phyloP scores from a whole-genome alignment of 768 basidiomycete genomes.

The Mycena filopes region DNA sequence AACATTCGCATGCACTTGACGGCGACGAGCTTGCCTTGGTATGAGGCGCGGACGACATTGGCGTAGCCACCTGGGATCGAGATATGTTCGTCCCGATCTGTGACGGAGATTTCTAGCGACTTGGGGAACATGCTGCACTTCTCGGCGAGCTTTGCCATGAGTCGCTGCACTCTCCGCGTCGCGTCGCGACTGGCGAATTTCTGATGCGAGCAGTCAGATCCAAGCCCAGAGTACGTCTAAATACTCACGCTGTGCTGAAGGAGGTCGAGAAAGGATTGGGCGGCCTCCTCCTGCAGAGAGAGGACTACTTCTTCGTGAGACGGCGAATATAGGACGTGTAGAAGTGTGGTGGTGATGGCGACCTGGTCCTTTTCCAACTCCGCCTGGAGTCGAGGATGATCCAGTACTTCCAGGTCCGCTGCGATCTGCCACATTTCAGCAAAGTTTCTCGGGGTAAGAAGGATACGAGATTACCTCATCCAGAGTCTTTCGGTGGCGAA shows the following conservation, averaged over 20 bases:
- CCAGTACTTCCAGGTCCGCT: neutral
- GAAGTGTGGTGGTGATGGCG: neutral
- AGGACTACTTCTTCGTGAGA: constrained; percentile 7
- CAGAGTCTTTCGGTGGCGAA: neutral
- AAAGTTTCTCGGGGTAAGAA: neutral
- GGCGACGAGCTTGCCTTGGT: constrained; percentile 18
- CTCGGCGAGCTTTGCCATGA: constrained; percentile 10
- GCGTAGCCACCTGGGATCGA: constrained; percentile 20
- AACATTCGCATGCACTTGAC: constrained; percentile 25
- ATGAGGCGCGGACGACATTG: constrained; percentile 13
- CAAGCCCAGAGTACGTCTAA: too few species aligned
- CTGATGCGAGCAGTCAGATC: too few species aligned
- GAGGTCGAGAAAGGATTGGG: constrained; percentile 22
- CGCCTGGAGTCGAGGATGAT: constrained; percentile 3
- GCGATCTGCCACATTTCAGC: constrained; percentile 1
- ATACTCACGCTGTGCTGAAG: constrained; percentile 22
- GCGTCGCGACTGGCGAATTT: neutral
- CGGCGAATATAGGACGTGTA: constrained; percentile 8
- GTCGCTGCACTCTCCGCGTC: neutral
- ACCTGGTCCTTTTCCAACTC: constrained; percentile 17
- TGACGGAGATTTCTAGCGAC: constrained; percentile 15
- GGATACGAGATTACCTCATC: neutral
- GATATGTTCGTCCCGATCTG: constrained; percentile 8
- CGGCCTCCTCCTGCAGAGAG: constrained; percentile 14
- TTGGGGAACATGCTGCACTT: neutral